These are phyloP conservation scores for Aspergillus tamarii DNA, from an alignment of 2,329 filamentous ascomycete species.

Conservation along the genomic window DNA sequence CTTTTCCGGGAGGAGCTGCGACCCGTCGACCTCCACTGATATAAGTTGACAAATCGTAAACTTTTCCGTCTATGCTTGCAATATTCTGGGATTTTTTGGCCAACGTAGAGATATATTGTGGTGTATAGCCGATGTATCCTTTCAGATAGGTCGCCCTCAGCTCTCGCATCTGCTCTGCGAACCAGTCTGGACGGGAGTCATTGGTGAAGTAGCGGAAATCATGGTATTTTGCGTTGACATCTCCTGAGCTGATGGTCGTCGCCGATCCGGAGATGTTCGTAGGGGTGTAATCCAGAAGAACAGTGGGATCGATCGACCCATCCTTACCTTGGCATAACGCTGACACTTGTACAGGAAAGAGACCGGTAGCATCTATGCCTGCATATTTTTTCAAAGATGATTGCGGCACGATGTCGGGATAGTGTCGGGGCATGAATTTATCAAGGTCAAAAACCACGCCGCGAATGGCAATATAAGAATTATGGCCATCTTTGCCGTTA, in stretches of 20 bases:
- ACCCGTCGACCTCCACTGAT: constrained; percentile 72
- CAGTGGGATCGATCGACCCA: constrained; percentile 66
- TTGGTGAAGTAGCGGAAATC: constrained; percentile 87
- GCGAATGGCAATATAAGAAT: constrained; percentile 78
- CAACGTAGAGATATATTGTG: constrained; percentile 73
- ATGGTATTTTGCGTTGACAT: constrained; percentile 80
- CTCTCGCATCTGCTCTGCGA: constrained; percentile 80
- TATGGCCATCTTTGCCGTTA: constrained; percentile 69
- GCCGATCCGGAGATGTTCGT: constrained; percentile 74
- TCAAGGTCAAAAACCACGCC: constrained; percentile 86
- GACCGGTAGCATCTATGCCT: constrained; percentile 79
- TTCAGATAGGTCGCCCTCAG: constrained; percentile 80
- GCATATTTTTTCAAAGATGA: constrained; percentile 77
- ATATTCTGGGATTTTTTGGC: constrained; percentile 67
- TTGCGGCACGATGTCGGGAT: constrained; percentile 67
- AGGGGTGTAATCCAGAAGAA: constrained; percentile 82
- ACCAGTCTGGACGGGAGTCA: constrained; percentile 88
- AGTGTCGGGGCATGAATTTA: constrained; percentile 74
- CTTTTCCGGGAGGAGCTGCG: constrained; percentile 58
- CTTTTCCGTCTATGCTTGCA: constrained; percentile 74
- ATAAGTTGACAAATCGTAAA: constrained; percentile 92
- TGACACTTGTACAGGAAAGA: constrained; percentile 94
- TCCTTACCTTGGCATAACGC: constrained; percentile 81
- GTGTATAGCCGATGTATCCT: constrained; percentile 82
- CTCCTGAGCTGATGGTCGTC: constrained; percentile 65